Evolutionary conservation across 225 moss, liverwort and hornwort species (phyloP).

Genomic region (Climacium dendroides): DNA sequence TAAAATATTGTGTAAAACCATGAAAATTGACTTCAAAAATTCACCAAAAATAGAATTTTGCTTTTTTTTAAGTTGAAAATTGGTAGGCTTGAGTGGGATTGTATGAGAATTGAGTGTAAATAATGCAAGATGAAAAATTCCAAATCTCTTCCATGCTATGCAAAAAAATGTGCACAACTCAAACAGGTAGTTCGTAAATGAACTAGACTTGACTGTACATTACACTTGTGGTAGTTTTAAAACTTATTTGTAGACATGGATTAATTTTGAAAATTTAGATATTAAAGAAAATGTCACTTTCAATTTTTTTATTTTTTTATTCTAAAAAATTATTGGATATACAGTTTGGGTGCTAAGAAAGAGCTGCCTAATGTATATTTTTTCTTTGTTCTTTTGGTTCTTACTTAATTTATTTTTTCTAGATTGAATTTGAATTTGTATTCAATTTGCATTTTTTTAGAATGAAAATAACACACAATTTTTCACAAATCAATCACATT

Average conservation of each 20-base stretch:
- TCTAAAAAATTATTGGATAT: neutral
- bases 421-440: neutral
- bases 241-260: neutral
- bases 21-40: too few relatives aligned
- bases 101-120: too few relatives aligned
- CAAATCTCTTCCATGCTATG: too few relatives aligned
- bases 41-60: too few relatives aligned
- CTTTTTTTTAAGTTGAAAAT: too few relatives aligned
- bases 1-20: too few relatives aligned
- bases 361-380: neutral
- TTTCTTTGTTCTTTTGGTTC: neutral
- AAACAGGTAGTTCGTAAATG: too few relatives aligned
- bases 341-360: neutral
- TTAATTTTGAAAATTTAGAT: neutral
- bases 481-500: neutral
- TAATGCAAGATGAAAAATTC: too few relatives aligned
- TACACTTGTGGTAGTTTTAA: neutral
- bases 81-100: too few relatives aligned
- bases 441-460: neutral
- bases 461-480: neutral
- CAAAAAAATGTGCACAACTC: too few relatives aligned
- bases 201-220: too few relatives aligned
- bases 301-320: neutral
- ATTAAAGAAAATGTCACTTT: neutral
- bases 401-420: neutral